Percentiles rank a stretch among this genome's conserved stretches.
Evolutionary conservation across 228 moss, liverwort and hornwort species (phyloP).

Genomic region (Sphagnum magellanicum): DNA sequence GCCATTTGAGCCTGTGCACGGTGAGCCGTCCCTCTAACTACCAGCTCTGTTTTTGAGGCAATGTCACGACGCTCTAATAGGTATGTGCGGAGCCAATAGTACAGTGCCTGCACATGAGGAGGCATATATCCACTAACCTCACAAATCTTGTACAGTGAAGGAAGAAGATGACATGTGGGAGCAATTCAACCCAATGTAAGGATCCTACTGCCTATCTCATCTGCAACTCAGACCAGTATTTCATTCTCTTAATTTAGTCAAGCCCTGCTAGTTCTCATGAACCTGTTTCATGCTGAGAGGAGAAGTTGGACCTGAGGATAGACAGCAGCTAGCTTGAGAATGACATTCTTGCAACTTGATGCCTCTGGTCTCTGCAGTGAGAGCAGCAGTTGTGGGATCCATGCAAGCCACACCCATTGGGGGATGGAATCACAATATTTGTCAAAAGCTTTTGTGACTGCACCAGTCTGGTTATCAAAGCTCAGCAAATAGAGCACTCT

Average conservation of each 20-base stretch:
- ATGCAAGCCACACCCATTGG: conserved; percentile 98
- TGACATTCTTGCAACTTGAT: conserved; percentile 92
- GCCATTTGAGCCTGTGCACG: conserved; percentile 55
- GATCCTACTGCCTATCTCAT: no score
- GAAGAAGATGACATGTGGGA: no score
- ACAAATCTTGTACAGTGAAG: no score
- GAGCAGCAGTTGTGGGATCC: conserved; percentile 95
- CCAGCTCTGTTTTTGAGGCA: conserved; percentile 76
- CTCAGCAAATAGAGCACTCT: conserved; percentile 95
- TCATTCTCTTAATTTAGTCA: no score
- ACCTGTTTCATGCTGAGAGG: not conserved
- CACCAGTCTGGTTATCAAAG: conserved; percentile 95
- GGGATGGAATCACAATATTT: conserved; percentile 91
- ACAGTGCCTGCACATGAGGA: conserved; percentile 63
- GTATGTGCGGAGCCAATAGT: conserved; percentile 98
- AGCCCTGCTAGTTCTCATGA: no score
- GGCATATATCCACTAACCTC: no score
- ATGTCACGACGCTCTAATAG: conserved; percentile 96
- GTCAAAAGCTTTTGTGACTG: conserved; percentile 94
- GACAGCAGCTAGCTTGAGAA: conserved; percentile 89
- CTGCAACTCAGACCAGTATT: no score
- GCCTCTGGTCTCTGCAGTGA: conserved; percentile 96
- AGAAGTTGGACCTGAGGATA: conserved; percentile 70
- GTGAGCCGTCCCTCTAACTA: conserved; percentile 50
- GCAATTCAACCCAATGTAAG: no score